Evolutionary conservation across 495 filamentous ascomycete species (phyloP).

Genomic region (Penicillium riverlandense): DNA sequence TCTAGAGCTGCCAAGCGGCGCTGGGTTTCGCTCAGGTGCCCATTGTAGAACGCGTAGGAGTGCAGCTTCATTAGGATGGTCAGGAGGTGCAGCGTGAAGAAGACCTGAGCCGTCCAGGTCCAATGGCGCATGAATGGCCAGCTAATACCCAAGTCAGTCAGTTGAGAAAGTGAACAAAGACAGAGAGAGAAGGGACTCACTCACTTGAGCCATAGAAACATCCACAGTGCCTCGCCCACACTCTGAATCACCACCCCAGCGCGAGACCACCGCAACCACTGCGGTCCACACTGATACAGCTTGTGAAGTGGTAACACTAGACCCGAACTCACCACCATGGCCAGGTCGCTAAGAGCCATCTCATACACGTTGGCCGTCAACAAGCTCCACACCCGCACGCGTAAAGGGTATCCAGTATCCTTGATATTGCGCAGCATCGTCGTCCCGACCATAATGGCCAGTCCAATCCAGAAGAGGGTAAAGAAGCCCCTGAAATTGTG

Average conservation of each 20-base stretch:
- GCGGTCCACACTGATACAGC: slow-evolving; percentile 47
- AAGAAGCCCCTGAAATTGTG: slow-evolving; percentile 96
- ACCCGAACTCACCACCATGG: slow-evolving; percentile 73
- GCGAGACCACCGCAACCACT: slow-evolving; percentile 62
- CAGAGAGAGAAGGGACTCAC: slow-evolving; percentile 24
- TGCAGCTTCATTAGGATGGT: slow-evolving; percentile 97
- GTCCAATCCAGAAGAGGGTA: slow-evolving; percentile 91
- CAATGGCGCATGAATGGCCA: slow-evolving; percentile 83
- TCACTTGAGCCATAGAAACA: slow-evolving; percentile 73
- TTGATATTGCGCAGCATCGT: slow-evolving; percentile 86
- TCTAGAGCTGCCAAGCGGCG: slow-evolving; percentile 74
- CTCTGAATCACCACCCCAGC: slow-evolving; percentile 78
- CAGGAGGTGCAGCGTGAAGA: slow-evolving; percentile 84
- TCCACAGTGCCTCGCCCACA: slow-evolving; percentile 71
- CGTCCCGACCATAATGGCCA: slow-evolving; percentile 95
- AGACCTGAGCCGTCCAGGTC: slow-evolving; percentile 95
- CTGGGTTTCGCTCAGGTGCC: slow-evolving; percentile 83
- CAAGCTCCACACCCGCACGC: slow-evolving; percentile 76
- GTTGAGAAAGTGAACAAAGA: slow-evolving; percentile 1
- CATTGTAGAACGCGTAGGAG: slow-evolving; percentile 96
- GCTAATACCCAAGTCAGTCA: slow-evolving; percentile 27
- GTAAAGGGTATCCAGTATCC: slow-evolving; percentile 81
- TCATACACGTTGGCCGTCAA: slow-evolving; percentile 85
- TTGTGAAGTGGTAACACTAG: slow-evolving; percentile 68
- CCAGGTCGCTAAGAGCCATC: slow-evolving; percentile 70